Evolutionary conservation across 73 alveolate genomes (phyloP).

Genomic region (Symbiodinium pilosum): DNA sequence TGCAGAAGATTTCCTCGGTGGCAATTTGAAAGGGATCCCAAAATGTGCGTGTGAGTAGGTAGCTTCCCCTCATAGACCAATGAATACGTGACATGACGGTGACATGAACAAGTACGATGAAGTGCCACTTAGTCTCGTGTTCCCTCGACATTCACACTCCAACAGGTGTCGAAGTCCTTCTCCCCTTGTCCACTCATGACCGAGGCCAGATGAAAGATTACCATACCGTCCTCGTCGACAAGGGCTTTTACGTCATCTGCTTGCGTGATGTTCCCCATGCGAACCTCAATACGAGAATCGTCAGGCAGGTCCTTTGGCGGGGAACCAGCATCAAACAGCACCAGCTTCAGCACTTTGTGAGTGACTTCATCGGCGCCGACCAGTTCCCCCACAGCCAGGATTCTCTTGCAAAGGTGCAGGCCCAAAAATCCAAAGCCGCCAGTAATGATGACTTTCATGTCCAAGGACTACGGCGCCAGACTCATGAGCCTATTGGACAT

Average conservation of each 20-base stretch:
- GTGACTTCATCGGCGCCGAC: slow-evolving; percentile 27
- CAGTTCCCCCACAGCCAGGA: slow-evolving; percentile 35
- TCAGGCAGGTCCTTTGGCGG: slow-evolving; percentile 16
- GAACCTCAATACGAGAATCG: slow-evolving; percentile 7
- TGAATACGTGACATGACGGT: too few species aligned
- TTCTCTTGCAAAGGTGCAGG: slow-evolving; percentile 62
- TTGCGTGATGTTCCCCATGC: slow-evolving; percentile 15
- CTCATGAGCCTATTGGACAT: too few species aligned
- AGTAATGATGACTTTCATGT: slow-evolving; percentile 70
- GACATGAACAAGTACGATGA: neutral
- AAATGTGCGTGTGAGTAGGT: neutral
- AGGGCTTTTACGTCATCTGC: neutral
- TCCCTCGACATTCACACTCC: slow-evolving; percentile 77
- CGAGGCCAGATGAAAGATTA: slow-evolving; percentile 70
- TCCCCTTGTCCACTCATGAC: slow-evolving; percentile 93
- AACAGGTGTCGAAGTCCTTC: slow-evolving; percentile 58
- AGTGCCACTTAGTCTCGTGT: slow-evolving; percentile 43
- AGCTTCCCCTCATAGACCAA: too few species aligned
- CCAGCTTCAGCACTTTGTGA: neutral
- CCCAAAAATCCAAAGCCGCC: slow-evolving; percentile 92
- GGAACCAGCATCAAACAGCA: slow-evolving; percentile 43
- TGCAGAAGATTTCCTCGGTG: too few species aligned
- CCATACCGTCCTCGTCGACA: slow-evolving; percentile 75
- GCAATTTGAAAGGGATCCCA: neutral
- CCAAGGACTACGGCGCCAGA: too few species aligned